Conservation (phyloP, 108 stramenopile genomes). For the Cylindrotheca closterium region DNA sequence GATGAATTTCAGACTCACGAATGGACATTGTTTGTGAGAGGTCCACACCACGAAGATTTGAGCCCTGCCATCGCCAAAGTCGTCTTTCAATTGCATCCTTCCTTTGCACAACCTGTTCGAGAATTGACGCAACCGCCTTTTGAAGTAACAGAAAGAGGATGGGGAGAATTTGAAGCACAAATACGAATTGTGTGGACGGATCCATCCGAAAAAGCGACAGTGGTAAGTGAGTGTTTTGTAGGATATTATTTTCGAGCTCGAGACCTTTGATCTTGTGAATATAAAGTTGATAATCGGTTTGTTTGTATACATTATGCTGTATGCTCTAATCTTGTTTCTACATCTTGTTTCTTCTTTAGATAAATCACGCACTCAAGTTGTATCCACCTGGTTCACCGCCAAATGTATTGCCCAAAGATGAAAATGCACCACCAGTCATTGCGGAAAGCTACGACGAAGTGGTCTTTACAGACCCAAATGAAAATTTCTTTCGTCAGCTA, state of each 20-base stretch:
- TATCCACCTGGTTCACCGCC: slow-evolving; percentile 66
- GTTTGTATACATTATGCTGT: too few relatives aligned
- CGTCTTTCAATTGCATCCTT: slow-evolving; percentile 95
- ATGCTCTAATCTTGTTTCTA: neutral
- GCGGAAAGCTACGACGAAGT: slow-evolving; percentile 95
- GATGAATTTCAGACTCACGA: slow-evolving; percentile 83
- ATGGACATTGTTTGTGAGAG: slow-evolving; percentile 90
- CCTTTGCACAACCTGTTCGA: slow-evolving; percentile 85
- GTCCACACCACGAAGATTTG: slow-evolving; percentile 88
- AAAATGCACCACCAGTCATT: slow-evolving; percentile 72
- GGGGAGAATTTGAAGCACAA: slow-evolving; percentile 98
- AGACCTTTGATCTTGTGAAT: neutral
- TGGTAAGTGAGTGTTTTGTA: slow-evolving; percentile 27
- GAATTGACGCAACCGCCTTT: slow-evolving; percentile 84
- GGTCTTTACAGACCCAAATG: slow-evolving; percentile 89
- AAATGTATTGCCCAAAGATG: slow-evolving; percentile 13
- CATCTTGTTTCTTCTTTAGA: slow-evolving; percentile 2
- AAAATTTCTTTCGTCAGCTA: slow-evolving; percentile 62
- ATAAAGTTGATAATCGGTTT: neutral
- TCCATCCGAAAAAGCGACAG: slow-evolving; percentile 63
- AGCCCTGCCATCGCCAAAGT: slow-evolving; percentile 82
- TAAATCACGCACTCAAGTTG: slow-evolving; percentile 81
- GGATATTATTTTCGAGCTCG: neutral
- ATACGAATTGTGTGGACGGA: slow-evolving; percentile 92
- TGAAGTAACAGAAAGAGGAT: slow-evolving; percentile 94